A percentile compares a stretch with the other conserved stretches of the same genome.
These are phyloP conservation scores for Leccinum incarnatum DNA, from an alignment of 768 basidiomycete species.

Conservation along the genomic window DNA sequence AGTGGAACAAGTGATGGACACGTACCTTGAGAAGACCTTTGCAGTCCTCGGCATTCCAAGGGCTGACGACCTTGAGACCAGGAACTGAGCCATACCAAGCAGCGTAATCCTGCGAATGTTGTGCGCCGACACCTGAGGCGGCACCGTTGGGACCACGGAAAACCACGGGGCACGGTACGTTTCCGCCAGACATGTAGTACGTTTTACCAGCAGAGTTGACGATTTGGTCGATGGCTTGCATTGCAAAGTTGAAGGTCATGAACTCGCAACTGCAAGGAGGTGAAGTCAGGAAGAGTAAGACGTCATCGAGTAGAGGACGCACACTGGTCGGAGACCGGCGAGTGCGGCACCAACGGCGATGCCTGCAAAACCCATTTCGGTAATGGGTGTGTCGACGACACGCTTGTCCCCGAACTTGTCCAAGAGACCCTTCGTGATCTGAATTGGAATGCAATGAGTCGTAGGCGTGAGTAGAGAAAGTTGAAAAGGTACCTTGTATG, in stretches of 20 bases:
- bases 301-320: slow-evolving; percentile 24
- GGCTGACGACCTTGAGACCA: slow-evolving; percentile 95
- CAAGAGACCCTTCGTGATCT: slow-evolving; percentile 97
- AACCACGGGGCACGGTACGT: slow-evolving; percentile 96
- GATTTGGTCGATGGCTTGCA: slow-evolving; percentile 99
- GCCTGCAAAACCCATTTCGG: slow-evolving; percentile 99
- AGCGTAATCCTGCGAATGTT: slow-evolving; percentile 97
- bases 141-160: slow-evolving; percentile 99
- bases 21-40: slow-evolving; percentile 93
- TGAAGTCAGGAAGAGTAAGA: slow-evolving; percentile 9
- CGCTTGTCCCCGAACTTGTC: slow-evolving; percentile 99
- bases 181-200: slow-evolving; percentile 99
- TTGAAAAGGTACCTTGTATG: slow-evolving; percentile 72
- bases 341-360: slow-evolving; percentile 93
- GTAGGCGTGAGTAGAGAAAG: not conserved
- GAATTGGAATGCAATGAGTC: slow-evolving; percentile 10
- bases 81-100: slow-evolving; percentile 93
- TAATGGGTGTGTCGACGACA: slow-evolving; percentile 95
- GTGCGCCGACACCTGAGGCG: slow-evolving; percentile 92
- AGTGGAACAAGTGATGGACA: not conserved
- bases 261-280: slow-evolving; percentile 79
- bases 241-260: slow-evolving; percentile 99
- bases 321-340: slow-evolving; percentile 93
- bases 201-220: slow-evolving; percentile 99
- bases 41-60: slow-evolving; percentile 99